Base-by-base conservation (phyloP, 1,139 yeast species). In the Sugiyamaella grinbergsii region DNA sequence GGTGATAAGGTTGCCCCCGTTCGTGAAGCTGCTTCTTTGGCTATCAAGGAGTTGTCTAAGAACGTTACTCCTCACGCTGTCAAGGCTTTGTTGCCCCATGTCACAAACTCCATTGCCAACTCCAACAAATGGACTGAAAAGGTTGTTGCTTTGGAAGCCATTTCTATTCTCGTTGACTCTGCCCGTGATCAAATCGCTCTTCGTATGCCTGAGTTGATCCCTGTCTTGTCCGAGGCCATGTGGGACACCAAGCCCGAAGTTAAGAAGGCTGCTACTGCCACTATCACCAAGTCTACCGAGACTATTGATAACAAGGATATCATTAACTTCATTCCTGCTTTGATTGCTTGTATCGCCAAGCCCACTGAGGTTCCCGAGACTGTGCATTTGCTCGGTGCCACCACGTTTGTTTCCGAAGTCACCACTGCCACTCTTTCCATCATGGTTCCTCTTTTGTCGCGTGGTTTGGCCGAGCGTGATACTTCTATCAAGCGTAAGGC, bases 391-490 rank as follows among this genome's bases (percentile, higher is more conserved):
- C 87, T 93, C 74, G 98, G 98, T 88, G 98, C 98, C 70, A 93
- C 98, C 69, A 93, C 98, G 70, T 93, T 93, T 73, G 98, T 93
- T 67, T 90, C 97, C 67, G 98, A 93, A 80, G 98, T 93, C 68
- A 94, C 98, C 77, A 91, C 94, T 80, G 98, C 98, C 68, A 94
- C 98, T 69, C 82, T 93, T 71, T 91, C 98, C 72, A 93, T 93
- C 79, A 93, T 93, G 98, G 96, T 91, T 66, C 98, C 98, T 72
- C 83, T 93, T 74, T 83, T 93, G 74, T 83, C 95, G 66, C 91
- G 98, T 86, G 98, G 98, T 90, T 83, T 93, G 72, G 95, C 95
- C 72, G 98, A 93, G 81, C 94, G 98, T 82, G 98, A 93, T 70
- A 93, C 98, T 65, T 81, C 98, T 66, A 93, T 93, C 81, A 93